Conservation (phyloP, 2,329 filamentous ascomycete genomes). For the Exserohilum turcica region DNA sequence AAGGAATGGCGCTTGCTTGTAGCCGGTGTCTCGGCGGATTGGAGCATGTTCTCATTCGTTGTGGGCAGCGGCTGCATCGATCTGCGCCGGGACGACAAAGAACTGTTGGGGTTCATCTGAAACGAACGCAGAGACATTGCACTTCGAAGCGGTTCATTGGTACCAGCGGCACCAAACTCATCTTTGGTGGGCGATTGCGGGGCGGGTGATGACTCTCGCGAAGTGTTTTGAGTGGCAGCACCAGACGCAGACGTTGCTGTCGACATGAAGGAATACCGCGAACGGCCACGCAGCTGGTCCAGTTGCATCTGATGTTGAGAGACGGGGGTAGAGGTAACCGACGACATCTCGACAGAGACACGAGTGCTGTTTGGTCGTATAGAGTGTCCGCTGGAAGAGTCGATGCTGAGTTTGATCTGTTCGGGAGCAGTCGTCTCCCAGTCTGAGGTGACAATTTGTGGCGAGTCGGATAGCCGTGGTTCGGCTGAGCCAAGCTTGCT, state of each 20-base stretch:
- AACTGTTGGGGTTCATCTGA: conserved; percentile 44
- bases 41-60: conserved; percentile 41
- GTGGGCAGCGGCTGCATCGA: conserved; percentile 48
- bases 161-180: conserved; percentile 24
- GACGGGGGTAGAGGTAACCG: conserved; percentile 40
- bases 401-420: conserved; percentile 34
- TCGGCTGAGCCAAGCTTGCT: conserved; percentile 43
- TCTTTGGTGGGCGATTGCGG: conserved; percentile 43
- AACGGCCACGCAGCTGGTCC: conserved; percentile 46
- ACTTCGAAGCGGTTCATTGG: conserved; percentile 39
- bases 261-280: conserved; percentile 47
- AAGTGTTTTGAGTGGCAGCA: conserved; percentile 40
- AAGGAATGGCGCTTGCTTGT: conserved; percentile 40
- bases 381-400: conserved; percentile 39
- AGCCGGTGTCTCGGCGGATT: conserved; percentile 21
- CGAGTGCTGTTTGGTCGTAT: conserved; percentile 33
- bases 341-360: conserved; percentile 44
- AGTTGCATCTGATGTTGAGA: conserved; percentile 46
- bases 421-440: conserved; percentile 39
- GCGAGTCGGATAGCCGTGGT: conserved; percentile 38
- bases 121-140: conserved; percentile 46
- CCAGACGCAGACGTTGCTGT: conserved; percentile 43
- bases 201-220: conserved; percentile 44
- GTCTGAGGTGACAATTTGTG: conserved; percentile 37
- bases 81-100: conserved; percentile 39